Evolutionary conservation across 106 monocot species (phyloP).

Genomic region (Xerophyta viscosa): DNA sequence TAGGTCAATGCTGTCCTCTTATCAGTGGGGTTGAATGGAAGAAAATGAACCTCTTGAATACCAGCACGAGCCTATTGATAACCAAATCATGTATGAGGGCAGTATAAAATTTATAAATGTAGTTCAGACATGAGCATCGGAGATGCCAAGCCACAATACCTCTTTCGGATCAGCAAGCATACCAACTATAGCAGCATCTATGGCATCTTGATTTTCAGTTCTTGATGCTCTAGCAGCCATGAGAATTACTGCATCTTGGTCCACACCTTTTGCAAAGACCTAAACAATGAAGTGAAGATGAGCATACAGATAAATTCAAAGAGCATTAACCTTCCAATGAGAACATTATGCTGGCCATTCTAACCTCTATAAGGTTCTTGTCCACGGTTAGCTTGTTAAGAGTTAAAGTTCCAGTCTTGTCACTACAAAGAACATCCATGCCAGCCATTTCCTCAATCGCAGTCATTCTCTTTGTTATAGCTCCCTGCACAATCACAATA

Average conservation of each 20-base stretch:
- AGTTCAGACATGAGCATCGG: background rate
- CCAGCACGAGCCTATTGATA: conserved; percentile 50
- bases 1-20: conserved; percentile 79
- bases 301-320: background rate
- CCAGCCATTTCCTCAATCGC: conserved; percentile 94
- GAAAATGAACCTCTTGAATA: conserved; percentile 71
- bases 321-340: no score
- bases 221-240: conserved; percentile 96
- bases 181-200: conserved; percentile 88
- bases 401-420: conserved; percentile 87
- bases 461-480: conserved; percentile 91
- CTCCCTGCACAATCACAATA: conserved; percentile 40
- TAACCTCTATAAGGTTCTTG: conserved; percentile 66
- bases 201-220: conserved; percentile 96
- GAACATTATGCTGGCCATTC: no score
- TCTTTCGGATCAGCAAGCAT: conserved; percentile 96
- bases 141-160: conserved; percentile 24
- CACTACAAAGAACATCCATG: conserved; percentile 97
- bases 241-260: conserved; percentile 77
- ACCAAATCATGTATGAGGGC: background rate
- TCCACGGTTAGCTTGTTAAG: conserved; percentile 79
- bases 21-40: conserved; percentile 69
- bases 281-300: conserved; percentile 7
- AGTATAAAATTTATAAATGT: no score
- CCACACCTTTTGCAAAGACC: conserved; percentile 79